Evolutionary conservation across 371 early-diverging fungal genomes (phyloP).

Genomic region (Amoeboaphelidium protococcarum): DNA sequence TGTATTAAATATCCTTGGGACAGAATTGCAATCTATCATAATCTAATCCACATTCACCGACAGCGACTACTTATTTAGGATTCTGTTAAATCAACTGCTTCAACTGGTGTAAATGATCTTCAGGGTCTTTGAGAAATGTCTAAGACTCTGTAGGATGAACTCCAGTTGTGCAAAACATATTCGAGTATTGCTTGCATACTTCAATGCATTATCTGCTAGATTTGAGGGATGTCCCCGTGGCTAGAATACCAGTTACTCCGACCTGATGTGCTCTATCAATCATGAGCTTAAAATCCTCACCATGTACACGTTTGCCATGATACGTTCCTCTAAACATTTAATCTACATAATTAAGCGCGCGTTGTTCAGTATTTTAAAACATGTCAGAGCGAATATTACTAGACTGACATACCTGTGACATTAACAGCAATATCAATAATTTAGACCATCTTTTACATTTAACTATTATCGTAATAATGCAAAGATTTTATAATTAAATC

Average conservation of each 20-base stretch:
- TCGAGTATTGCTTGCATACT: conserved; percentile 12
- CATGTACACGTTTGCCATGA: conserved; percentile 40
- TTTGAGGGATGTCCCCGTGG: conserved; percentile 39
- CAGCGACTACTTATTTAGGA: conserved; percentile 29
- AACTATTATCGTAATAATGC: too few relatives aligned
- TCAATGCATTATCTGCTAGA: conserved; percentile 31
- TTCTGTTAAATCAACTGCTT: neutral
- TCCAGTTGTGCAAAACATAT: conserved; percentile 47
- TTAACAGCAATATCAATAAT: conserved; percentile 56
- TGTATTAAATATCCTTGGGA: conserved; percentile 18
- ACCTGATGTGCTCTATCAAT: conserved; percentile 30
- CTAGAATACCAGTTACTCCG: conserved; percentile 37
- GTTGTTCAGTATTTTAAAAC: too few relatives aligned
- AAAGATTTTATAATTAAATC: too few relatives aligned
- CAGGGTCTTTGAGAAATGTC: conserved; percentile 29
- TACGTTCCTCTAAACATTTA: conserved; percentile 55
- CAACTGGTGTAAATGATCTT: conserved; percentile 11
- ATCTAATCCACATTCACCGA: conserved; percentile 78
- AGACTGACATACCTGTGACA: too few relatives aligned
- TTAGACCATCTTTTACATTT: too few relatives aligned
- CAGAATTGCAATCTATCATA: conserved; percentile 71
- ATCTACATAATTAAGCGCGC: conserved; percentile 12
- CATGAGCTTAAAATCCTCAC: conserved; percentile 35
- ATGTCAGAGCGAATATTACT: too few relatives aligned
- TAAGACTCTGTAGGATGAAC: conserved; percentile 60